Evolutionary conservation across 2,329 filamentous ascomycete genomes (phyloP).

Genomic region (Xylaria sp.): DNA sequence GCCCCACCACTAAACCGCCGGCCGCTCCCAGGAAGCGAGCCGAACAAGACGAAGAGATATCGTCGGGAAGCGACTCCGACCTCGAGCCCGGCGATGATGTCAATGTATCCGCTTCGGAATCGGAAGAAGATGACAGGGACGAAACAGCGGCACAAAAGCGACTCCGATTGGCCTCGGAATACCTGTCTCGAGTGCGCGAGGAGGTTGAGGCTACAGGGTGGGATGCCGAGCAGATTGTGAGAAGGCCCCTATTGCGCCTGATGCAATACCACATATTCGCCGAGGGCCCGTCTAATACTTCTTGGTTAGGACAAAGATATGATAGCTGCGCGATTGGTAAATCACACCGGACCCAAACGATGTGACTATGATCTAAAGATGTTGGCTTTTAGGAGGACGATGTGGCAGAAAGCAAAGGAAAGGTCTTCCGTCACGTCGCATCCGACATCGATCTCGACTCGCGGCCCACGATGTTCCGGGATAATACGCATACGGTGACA

Average conservation of each 20-base stretch:
- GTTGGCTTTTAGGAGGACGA: conserved; percentile 72
- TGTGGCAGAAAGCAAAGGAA: conserved; percentile 89
- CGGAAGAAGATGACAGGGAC: conserved; percentile 74
- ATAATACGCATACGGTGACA: conserved; percentile 81
- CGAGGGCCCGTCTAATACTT: conserved; percentile 14
- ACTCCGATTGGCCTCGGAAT: conserved; percentile 87
- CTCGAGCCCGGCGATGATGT: conserved; percentile 69
- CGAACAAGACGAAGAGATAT: conserved; percentile 69
- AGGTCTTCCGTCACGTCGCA: conserved; percentile 84
- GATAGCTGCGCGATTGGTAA: conserved; percentile 80
- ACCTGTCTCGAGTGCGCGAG: conserved; percentile 87
- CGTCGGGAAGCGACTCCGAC: conserved; percentile 81
- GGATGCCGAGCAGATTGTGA: conserved; percentile 84
- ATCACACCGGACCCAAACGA: conserved; percentile 2
- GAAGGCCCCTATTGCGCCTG: conserved; percentile 19
- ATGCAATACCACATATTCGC: neutral
- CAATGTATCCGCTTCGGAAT: conserved; percentile 59
- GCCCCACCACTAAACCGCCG: conserved; percentile 55
- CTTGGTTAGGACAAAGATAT: conserved; percentile 65
- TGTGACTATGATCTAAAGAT: conserved; percentile 46
- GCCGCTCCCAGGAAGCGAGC: conserved; percentile 58
- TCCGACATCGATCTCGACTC: conserved; percentile 75
- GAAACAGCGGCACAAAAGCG: conserved; percentile 93
- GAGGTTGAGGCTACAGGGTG: conserved; percentile 84
- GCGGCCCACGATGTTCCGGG: conserved; percentile 77